phyloP scores from a whole-genome alignment of 768 basidiomycete species.

The Leccinum fibrillosum region DNA sequence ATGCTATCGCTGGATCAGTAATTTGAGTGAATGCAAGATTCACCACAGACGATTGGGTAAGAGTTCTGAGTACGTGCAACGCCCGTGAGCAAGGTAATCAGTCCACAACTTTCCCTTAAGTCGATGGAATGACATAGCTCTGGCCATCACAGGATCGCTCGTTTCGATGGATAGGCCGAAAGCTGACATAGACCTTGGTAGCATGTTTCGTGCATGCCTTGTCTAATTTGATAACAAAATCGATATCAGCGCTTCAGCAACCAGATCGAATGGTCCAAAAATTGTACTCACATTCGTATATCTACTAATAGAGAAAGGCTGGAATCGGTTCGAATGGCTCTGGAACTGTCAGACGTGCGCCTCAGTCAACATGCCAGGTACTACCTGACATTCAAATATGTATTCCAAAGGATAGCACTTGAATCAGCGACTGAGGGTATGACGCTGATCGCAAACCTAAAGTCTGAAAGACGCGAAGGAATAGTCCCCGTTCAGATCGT shows the following conservation, averaged over 20 bases:
- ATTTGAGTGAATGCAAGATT: conserved; percentile 6
- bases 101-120: neutral
- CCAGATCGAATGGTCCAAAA: no score
- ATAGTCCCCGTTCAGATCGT: neutral
- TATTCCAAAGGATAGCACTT: no score
- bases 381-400: no score
- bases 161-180: no score
- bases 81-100: conserved; percentile 7
- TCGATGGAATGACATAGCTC: conserved; percentile 9
- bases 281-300: neutral
- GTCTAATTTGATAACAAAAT: no score
- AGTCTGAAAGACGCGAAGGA: neutral
- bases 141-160: neutral
- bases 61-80: no score
- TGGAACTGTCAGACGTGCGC: no score
- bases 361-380: no score
- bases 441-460: no score
- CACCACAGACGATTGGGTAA: conserved; percentile 6
- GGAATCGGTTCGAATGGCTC: neutral
- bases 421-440: no score
- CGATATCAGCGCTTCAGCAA: no score
- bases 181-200: neutral
- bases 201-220: neutral
- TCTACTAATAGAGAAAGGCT: neutral
- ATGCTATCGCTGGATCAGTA: conserved; percentile 7